Evolutionary conservation across 2,329 filamentous ascomycete species (phyloP).

Genomic region (Dothidotthia symphoricarpi): DNA sequence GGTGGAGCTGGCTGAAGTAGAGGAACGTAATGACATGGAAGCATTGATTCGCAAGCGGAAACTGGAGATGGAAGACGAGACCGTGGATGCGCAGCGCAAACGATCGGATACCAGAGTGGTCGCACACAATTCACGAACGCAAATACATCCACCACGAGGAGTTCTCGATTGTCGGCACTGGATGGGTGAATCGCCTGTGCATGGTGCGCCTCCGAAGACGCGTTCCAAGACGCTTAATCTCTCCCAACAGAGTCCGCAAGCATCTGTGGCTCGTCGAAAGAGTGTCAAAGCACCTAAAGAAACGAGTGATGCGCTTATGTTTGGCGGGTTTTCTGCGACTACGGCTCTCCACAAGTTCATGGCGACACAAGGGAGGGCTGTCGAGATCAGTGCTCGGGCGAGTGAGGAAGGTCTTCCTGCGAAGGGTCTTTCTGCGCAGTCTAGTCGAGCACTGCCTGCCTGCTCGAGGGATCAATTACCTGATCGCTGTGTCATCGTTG

Average conservation of each 20-base stretch:
- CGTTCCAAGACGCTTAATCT: not conserved
- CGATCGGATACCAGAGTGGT: not conserved
- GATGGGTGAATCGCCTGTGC: not conserved
- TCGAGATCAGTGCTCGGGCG: too few species aligned
- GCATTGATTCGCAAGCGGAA: constrained; percentile 43
- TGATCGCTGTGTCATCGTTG: not conserved
- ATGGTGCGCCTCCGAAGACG: not conserved
- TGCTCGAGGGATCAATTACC: not conserved
- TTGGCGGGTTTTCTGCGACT: constrained; percentile 43
- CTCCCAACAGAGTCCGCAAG: not conserved
- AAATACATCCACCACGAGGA: not conserved
- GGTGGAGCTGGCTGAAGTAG: constrained; percentile 21
- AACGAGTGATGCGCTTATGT: constrained; percentile 26
- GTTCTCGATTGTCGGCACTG: constrained; percentile 1
- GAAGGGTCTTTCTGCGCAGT: not conserved
- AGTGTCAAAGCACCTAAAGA: not conserved
- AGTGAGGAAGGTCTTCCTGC: not conserved
- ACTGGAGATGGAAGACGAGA: constrained; percentile 21
- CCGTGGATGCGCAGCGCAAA: constrained; percentile 2
- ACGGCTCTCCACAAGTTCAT: constrained; percentile 53
- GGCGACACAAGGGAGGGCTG: constrained; percentile 44
- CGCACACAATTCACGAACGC: not conserved
- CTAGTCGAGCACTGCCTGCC: not conserved
- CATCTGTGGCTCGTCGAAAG: not conserved
- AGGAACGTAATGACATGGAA: constrained; percentile 33